phyloP scores from a whole-genome alignment of 164 flowering plant species.

The Aristolochia fimbriata region DNA sequence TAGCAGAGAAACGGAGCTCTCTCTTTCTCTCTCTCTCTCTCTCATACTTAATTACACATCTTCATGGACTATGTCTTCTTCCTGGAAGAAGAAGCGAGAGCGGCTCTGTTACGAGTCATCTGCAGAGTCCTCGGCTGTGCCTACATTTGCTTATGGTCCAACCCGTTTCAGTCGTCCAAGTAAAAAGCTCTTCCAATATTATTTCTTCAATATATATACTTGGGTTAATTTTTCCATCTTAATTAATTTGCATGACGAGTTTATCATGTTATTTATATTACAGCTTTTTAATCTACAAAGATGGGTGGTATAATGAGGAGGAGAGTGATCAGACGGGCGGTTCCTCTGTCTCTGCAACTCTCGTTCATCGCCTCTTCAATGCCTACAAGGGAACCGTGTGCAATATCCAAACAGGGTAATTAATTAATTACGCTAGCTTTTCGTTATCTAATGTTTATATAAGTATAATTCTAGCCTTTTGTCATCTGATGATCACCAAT shows the following conservation, averaged over 20 bases:
- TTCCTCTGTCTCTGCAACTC: conserved; percentile 26
- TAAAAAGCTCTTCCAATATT: conserved; percentile 16
- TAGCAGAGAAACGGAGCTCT: not conserved
- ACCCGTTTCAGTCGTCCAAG: conserved; percentile 30
- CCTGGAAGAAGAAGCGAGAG: conserved; percentile 23
- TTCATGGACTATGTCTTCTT: conserved; percentile 43
- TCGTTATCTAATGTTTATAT: too few species aligned
- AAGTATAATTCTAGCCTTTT: too few species aligned
- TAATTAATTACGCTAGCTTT: too few species aligned
- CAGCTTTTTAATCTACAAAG: conserved; percentile 34
- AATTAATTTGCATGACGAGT: not conserved
- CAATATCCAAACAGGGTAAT: conserved; percentile 26
- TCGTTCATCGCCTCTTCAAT: conserved; percentile 27
- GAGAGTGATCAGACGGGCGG: conserved; percentile 8
- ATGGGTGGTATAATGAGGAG: conserved; percentile 38
- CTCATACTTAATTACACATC: too few species aligned
- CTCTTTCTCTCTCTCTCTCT: conserved; percentile 4
- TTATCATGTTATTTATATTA: not conserved
- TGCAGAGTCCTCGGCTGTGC: conserved; percentile 37
- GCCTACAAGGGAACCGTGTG: conserved; percentile 25
- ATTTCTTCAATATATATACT: too few species aligned
- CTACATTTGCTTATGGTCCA: conserved; percentile 67
- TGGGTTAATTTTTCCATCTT: too few species aligned
- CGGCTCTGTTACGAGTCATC: conserved; percentile 22
- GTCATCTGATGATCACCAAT: not conserved